Percentiles rank a stretch among this genome's conserved stretches.
These are phyloP conservation scores for Termitomyces sp. DNA, from an alignment of 768 basidiomycete genomes.

Conservation along the genomic window DNA sequence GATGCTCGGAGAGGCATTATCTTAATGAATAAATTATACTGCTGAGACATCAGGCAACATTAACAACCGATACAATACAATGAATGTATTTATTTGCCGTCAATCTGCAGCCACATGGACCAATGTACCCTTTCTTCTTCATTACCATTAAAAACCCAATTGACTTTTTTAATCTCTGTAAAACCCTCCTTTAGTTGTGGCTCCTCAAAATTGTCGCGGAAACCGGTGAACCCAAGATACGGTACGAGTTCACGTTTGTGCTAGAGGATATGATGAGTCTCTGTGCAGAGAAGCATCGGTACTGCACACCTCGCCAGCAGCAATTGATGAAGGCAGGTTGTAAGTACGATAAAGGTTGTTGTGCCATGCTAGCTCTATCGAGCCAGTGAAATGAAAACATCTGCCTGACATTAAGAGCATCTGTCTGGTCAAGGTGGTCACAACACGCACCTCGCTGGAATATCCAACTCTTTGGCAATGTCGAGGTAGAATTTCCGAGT, in stretches of 20 bases:
- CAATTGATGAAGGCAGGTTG: constrained; percentile 45
- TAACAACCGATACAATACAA: no score
- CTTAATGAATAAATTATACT: constrained; percentile 18
- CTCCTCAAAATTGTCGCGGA: constrained; percentile 59
- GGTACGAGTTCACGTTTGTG: constrained; percentile 52
- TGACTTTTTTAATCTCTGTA: constrained; percentile 67
- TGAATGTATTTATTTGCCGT: constrained; percentile 49
- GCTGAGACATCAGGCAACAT: neutral
- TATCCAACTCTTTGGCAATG: constrained; percentile 50
- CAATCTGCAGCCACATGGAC: constrained; percentile 85
- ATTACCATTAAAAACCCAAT: constrained; percentile 77
- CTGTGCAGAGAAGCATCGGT: neutral
- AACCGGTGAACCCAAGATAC: constrained; percentile 54
- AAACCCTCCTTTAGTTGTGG: constrained; percentile 72
- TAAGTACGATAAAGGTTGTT: constrained; percentile 89
- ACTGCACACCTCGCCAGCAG: constrained; percentile 34
- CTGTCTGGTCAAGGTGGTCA: neutral
- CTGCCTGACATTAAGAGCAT: constrained; percentile 27
- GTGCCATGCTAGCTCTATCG: constrained; percentile 85
- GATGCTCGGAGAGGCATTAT: constrained; percentile 60
- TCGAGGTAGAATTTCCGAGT: constrained; percentile 74
- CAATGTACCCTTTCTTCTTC: constrained; percentile 69
- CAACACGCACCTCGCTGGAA: constrained; percentile 50
- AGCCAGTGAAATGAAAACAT: constrained; percentile 73
- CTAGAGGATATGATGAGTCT: constrained; percentile 21